These are phyloP conservation scores for Geotrichum europaeum DNA, from an alignment of 1,139 yeast species.

Conservation along the genomic window DNA sequence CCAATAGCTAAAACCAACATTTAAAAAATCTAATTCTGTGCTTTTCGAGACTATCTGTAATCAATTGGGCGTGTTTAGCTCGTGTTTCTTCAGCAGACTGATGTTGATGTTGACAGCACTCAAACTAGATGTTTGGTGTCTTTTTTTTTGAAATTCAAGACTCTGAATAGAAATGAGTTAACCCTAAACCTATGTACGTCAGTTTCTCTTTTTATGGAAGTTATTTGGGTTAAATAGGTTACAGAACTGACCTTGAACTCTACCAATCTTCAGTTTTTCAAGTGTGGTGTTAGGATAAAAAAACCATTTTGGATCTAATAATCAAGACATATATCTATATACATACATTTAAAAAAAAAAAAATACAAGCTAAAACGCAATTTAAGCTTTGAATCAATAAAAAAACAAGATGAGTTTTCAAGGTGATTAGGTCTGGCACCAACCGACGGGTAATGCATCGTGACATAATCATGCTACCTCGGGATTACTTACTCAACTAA, in stretches of 20 bases:
- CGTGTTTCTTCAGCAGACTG: neutral
- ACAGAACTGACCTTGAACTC: neutral
- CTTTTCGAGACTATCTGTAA: neutral
- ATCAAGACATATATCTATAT: no score
- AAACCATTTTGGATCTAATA: no score
- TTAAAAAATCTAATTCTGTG: constrained; percentile 1
- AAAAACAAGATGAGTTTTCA: no score
- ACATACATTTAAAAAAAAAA: no score
- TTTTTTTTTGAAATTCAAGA: neutral
- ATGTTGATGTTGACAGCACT: neutral
- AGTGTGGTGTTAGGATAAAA: neutral
- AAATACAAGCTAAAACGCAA: no score
- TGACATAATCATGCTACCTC: no score
- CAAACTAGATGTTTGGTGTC: neutral
- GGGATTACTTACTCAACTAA: no score
- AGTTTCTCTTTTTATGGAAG: neutral
- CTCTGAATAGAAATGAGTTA: neutral
- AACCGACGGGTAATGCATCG: no score
- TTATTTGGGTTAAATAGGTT: no score
- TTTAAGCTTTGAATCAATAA: no score
- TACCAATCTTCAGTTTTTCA: neutral
- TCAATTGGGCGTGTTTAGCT: neutral
- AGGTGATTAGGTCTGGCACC: no score
- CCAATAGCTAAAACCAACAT: constrained; percentile 91
- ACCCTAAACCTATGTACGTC: neutral